Base-by-base conservation (phyloP, 805 yeast species). In the Schwanniomyces yamadae region DNA sequence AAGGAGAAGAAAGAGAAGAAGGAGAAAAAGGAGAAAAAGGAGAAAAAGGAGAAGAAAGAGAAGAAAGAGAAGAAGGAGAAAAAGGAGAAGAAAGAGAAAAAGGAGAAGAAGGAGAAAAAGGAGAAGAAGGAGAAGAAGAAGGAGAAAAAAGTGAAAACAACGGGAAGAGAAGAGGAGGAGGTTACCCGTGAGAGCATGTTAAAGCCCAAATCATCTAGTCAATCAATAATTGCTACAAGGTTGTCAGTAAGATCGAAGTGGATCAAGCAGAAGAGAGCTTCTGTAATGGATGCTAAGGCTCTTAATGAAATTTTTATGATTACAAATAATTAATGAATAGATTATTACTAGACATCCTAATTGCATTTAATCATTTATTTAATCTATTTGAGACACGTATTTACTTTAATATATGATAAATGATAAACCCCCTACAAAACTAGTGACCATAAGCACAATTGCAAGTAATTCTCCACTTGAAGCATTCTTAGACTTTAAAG, bases 281-380 rank as follows among this genome's bases (percentile, higher is more conserved):
- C 97, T 1, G 88, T 90, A 0, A 77, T 84, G 80, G 98, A 91
- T 56, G 75, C 84, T 2, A 81, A 87, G 57, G 89, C 96, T 10
- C 71, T 91, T 43, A 88, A 86, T 49, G 98, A 91, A 61, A 91
- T 91, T 39, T 86, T 91, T 55, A 91, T 91, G 97, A 77, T 89
- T 31, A 69, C 83, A 18, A 74, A 70, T 44, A 67, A 57, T 44
- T 3, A 18, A 18, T n/a, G n/a, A n/a, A n/a, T n/a, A n/a, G n/a
- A n/a, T n/a, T n/a, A n/a, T n/a, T n/a, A n/a, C n/a, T n/a, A n/a
- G n/a, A n/a, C n/a, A n/a, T n/a, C n/a, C n/a, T n/a, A 16, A 20
- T 30, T 36, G 11, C 22, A 35, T 23, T 12, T 29, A 15, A 21
- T 19, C 11, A 12, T 20, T 18, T 4, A 15, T 28, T 28, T 15